Base-by-base conservation (phyloP, 129 eudicot genomes). In the Apium graveolens region DNA sequence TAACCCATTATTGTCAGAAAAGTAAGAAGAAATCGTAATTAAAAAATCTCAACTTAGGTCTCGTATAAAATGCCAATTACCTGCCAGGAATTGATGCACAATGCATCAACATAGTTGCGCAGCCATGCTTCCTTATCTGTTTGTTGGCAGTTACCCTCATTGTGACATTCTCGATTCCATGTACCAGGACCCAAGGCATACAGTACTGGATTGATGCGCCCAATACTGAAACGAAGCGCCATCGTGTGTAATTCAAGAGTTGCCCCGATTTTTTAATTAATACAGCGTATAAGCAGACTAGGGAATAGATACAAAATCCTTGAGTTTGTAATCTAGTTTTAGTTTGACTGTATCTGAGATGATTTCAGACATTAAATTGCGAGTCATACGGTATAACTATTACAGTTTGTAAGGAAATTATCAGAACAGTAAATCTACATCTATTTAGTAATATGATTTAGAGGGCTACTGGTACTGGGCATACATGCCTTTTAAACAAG, bases 51-150 rank as follows among this genome's bases (percentile, higher is more conserved):
- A 3, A 44, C 17, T 12, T 7, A 4, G 72, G 35, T 74, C 38
- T 41, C 16, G 17, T 27, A 16, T 10, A 77, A 57, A 55, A n/a
- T 70, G 49, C 74, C 44, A 78, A 26, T 43, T 81, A 95, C 98
- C 98, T 95, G 98, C 99, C 99, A 96, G 81, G 97, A 91, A 81
- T 96, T 96, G 78, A 90, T 83, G 75, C 99, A 90, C 17, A 96
- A 87, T 78, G 82, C 91, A 82, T 90, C 88, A 46, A 87, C 91
- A 85, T 96, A 96, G 76, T 86, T 88, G 63, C 57, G 82, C 91
- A 96, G 79, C 97, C 99, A 92, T 21, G 76, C 85, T 62, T 88
- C 83, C 74, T 73, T 57, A 63, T 70, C 80, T 51, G 80, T 53
- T 34, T 63, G 85, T 49, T 75, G 84, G 73, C 73, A 73, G 46